A percentile compares a stretch with the other conserved stretches of the same genome.
These are phyloP conservation scores for Jimgerdemannia flammicorona DNA, from an alignment of 192 early-diverging fungal species.

Conservation along the genomic window DNA sequence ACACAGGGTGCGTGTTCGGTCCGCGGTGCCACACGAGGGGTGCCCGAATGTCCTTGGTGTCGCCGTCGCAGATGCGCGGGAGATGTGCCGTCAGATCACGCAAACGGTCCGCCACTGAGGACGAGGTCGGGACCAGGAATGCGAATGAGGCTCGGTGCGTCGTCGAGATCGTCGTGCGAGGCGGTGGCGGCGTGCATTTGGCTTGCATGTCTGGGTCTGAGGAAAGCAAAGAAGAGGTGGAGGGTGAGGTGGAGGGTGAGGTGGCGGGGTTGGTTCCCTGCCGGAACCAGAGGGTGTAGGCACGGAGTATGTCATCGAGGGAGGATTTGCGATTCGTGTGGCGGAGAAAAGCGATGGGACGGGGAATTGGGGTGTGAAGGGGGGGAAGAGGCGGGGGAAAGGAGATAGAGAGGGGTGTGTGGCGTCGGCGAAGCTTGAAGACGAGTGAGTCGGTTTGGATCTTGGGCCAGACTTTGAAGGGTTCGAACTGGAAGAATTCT, in stretches of 20 bases:
- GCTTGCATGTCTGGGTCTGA: slow-evolving; percentile 27
- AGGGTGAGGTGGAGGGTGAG: not conserved
- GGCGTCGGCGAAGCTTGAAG: slow-evolving; percentile 42
- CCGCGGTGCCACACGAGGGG: slow-evolving; percentile 55
- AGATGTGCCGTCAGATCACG: slow-evolving; percentile 29
- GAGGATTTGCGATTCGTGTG: slow-evolving; percentile 38
- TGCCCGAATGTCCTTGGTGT: not conserved
- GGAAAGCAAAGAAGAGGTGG: slow-evolving; percentile 39
- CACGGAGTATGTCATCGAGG: slow-evolving; percentile 30
- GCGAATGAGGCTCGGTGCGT: no score
- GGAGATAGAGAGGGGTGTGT: slow-evolving; percentile 3
- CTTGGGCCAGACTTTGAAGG: slow-evolving; percentile 58
- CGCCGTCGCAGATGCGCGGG: slow-evolving; percentile 39
- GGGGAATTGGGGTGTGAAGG: slow-evolving; percentile 21
- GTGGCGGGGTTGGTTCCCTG: not conserved
- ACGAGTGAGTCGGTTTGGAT: slow-evolving; percentile 58
- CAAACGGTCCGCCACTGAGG: slow-evolving; percentile 21
- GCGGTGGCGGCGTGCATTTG: no score
- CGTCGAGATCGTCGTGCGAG: no score
- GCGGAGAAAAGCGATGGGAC: slow-evolving; percentile 38
- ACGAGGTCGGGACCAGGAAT: not conserved
- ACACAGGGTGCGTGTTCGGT: slow-evolving; percentile 56
- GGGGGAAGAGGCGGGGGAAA: not conserved
- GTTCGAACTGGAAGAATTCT: slow-evolving; percentile 54
- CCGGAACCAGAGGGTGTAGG: slow-evolving; percentile 30